Evolutionary conservation across 2,329 filamentous ascomycete species (phyloP), one percentile per base, ranked within the genome.

Genomic region (Escovopsis sp.): DNA sequence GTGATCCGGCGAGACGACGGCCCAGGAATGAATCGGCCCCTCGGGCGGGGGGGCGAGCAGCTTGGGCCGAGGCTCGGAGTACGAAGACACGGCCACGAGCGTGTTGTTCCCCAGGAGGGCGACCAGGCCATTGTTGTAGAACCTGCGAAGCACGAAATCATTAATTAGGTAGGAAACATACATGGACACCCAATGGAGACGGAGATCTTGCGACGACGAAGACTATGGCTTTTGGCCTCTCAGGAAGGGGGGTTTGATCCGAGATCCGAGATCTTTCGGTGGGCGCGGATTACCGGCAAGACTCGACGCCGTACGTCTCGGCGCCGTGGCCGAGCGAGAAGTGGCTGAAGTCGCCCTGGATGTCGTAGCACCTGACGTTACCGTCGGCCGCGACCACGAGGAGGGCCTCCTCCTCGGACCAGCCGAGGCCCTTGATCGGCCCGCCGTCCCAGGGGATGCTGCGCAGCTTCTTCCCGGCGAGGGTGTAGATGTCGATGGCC

Each of bases 331-430:
- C 91, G 0, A 98, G 69, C 1, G 84, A 88, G 60, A 96, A 98
- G 44, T 94, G 88, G 13, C 81, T 85, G 57, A 98, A 98, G 57
- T 96, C 89, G 47, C 83, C 85, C 58, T 94, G 84, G n/a, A 98
- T 66, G 54, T 91, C 84, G 58, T 87, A 95, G 59, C 86, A 91
- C 45, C 88, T 74, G 35, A 96, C 89, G 1, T 79, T 89, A 20
- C 91, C 91, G 55, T 98, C 89, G 41, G 83, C 76, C 9, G 87
- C 85, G 40, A 96, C 79, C 0, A 95, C 82, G 4, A 98, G 67
- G 37, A 98, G 71, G 57, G 84, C 82, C 68, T 98, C 91, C 49
- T 95, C 86, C 54, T 94, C 89, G 15, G 88, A 94, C 91, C 91
- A 98, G 30, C 91, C 91, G 15, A 98, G 71, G 2, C 85, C 87